These are phyloP conservation scores for Nidula niveotomentosa DNA, from an alignment of 1,284 basidiomycete genomes.

Conservation along the genomic window DNA sequence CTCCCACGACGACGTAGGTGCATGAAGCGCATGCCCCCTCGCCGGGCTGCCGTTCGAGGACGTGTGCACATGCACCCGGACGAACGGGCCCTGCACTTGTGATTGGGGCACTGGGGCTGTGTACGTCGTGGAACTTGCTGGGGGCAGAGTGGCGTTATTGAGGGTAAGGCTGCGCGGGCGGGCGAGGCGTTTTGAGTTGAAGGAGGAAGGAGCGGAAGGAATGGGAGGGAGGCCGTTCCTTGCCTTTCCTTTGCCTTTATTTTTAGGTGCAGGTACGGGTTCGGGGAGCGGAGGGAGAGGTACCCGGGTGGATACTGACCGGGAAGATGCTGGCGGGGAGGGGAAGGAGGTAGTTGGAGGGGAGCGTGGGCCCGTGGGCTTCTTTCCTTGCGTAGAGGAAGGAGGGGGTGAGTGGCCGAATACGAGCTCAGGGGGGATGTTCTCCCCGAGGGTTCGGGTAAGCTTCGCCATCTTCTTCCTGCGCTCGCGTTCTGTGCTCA, in stretches of 20 bases:
- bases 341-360: neutral
- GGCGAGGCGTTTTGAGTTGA: neutral
- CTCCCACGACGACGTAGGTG: neutral
- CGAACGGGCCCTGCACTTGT: neutral
- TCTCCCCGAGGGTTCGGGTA: slow-evolving; percentile 50
- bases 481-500: slow-evolving; percentile 17
- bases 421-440: slow-evolving; percentile 52
- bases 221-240: neutral
- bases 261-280: neutral
- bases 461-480: slow-evolving; percentile 48
- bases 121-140: neutral
- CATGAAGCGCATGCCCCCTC: neutral
- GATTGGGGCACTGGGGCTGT: neutral
- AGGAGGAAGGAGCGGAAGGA: neutral
- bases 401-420: slow-evolving; percentile 23
- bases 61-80: neutral
- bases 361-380: slow-evolving; percentile 1
- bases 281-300: neutral
- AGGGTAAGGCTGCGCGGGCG: neutral
- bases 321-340: neutral
- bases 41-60: neutral
- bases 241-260: neutral
- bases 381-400: neutral
- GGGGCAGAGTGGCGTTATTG: neutral
- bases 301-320: neutral